Evolutionary conservation across 108 stramenopile genomes (phyloP).

Genomic region (Cylindrotheca fusiformis): DNA sequence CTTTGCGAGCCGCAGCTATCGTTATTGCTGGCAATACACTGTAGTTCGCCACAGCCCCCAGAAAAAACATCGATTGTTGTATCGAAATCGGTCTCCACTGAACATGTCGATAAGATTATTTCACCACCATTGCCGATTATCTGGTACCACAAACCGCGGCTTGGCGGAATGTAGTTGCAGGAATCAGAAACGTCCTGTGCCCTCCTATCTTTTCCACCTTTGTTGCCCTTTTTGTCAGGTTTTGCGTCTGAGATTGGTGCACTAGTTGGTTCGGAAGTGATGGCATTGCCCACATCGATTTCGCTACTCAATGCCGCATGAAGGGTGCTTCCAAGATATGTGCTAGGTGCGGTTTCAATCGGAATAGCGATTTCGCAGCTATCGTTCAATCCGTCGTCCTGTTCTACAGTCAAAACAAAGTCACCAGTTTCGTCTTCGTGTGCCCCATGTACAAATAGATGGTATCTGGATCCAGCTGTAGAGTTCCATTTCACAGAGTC

Average conservation of each 20-base stretch:
- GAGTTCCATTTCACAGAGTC: constrained; percentile 12
- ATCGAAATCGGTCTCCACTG: constrained; percentile 17
- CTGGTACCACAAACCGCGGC: constrained; percentile 21
- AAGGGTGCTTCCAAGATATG: constrained; percentile 22
- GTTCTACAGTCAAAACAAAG: constrained; percentile 15
- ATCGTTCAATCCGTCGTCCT: constrained; percentile 11
- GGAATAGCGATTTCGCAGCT: constrained; percentile 9
- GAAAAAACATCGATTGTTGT: constrained; percentile 16
- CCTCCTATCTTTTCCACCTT: not conserved
- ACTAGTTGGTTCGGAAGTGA: too few species aligned
- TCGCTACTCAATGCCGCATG: too few species aligned
- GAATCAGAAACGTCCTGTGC: constrained; percentile 1
- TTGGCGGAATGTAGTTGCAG: not conserved
- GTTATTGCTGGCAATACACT: constrained; percentile 12
- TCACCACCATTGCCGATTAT: constrained; percentile 20
- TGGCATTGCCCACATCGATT: too few species aligned
- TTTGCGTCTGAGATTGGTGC: too few species aligned
- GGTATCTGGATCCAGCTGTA: constrained; percentile 16
- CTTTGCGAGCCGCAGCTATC: constrained; percentile 14
- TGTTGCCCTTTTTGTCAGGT: too few species aligned
- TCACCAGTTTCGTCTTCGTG: constrained; percentile 4
- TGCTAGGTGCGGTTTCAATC: constrained; percentile 1
- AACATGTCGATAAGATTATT: constrained; percentile 20
- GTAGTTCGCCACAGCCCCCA: constrained; percentile 16
- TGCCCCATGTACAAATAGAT: constrained; percentile 25